Percentiles rank a stretch among this genome's conserved stretches.
Conservation (phyloP, 2,329 filamentous ascomycete genomes). For the Thelonectria rubi region DNA sequence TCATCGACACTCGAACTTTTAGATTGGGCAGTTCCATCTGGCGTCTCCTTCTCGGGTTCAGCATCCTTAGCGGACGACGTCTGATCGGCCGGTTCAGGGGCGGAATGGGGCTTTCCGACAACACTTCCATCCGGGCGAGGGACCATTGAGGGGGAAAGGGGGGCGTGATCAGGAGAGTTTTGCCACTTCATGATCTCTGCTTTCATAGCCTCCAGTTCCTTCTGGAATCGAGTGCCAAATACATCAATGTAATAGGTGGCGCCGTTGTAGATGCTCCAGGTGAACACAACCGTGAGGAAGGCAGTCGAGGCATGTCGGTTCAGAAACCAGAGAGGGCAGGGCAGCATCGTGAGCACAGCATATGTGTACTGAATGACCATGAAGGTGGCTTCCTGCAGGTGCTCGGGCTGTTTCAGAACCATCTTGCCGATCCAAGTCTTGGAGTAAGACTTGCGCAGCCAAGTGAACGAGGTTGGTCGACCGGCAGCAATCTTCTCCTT, state of each 20-base stretch:
- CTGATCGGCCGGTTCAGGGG: slow-evolving; percentile 29
- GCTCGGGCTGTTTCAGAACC: slow-evolving; percentile 79
- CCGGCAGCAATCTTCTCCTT: slow-evolving; percentile 95
- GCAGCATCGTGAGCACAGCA: slow-evolving; percentile 90
- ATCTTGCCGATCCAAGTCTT: slow-evolving; percentile 88
- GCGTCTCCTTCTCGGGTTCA: slow-evolving; percentile 30
- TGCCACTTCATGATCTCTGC: slow-evolving; percentile 92
- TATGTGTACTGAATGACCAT: slow-evolving; percentile 97
- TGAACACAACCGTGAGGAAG: slow-evolving; percentile 86
- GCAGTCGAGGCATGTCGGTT: slow-evolving; percentile 79
- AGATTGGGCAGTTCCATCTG: slow-evolving; percentile 26
- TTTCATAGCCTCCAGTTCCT: slow-evolving; percentile 89
- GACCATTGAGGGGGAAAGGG: slow-evolving; percentile 48
- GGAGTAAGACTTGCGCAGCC: slow-evolving; percentile 90
- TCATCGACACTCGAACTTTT: slow-evolving; percentile 55
- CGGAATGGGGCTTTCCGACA: slow-evolving; percentile 26
- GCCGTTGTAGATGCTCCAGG: slow-evolving; percentile 96
- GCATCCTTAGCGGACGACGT: slow-evolving; percentile 31
- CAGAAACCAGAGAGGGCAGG: slow-evolving; percentile 95
- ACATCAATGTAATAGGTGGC: slow-evolving; percentile 98
- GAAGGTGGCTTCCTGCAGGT: slow-evolving; percentile 86
- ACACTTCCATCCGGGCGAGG: slow-evolving; percentile 41
- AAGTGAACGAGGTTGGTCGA: slow-evolving; percentile 95
- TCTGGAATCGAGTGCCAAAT: slow-evolving; percentile 96
- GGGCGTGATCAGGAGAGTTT: slow-evolving; percentile 60